Evolutionary conservation across 345 rosid genomes (phyloP), one percentile per base, ranked within the genome.

Genomic region (Lepidium aucheri): DNA sequence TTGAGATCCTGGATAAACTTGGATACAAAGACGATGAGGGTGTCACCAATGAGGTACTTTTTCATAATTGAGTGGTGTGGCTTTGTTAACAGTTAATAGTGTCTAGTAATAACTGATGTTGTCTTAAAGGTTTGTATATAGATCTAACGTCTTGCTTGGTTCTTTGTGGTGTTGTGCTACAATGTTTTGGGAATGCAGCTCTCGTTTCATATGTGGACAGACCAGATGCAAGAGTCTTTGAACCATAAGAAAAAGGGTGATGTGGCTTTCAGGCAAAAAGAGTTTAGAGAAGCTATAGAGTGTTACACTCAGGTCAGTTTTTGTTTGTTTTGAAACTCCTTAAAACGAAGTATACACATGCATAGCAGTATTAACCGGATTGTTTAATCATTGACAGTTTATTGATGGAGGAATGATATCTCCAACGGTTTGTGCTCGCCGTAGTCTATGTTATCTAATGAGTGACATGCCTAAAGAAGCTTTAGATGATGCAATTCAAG

Each of bases 1-100:
- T 84, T 69, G 94, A 87, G 78, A 85, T 87, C 69, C 69, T 92
- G 73, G 94, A 92, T 61, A 86, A 86, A 63, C 76, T 89, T 72
- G 96, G 97, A 12, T 92, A 87, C 75, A 89, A 86, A 81, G 97
- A 87, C 65, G 98, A 92, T 8, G 96, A 87, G 76, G 97, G 98
- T 68, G 83, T 90, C 50, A 85, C 87, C 47, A 81, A 88, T 68
- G 98, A 92, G 98, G 98, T 74, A 74, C 30, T 8, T 53, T 38
- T 42, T 22, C 65, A 85, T 82, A 17, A 62, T 81, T 46, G 81
- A 77, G 42, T 28, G 51, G 7, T 55, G 22, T 38, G 12, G 53
- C 24, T 49, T 34, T 30, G 51, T 74, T 82, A 73, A 73, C 84
- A 11, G 92, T 84, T 69, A 49, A 70, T 68, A 53, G 82, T 68